A percentile compares a stretch with the other conserved stretches of the same genome.
Evolutionary conservation across 2,329 filamentous ascomycete species (phyloP).

Genomic region (Juglanconis sp.): DNA sequence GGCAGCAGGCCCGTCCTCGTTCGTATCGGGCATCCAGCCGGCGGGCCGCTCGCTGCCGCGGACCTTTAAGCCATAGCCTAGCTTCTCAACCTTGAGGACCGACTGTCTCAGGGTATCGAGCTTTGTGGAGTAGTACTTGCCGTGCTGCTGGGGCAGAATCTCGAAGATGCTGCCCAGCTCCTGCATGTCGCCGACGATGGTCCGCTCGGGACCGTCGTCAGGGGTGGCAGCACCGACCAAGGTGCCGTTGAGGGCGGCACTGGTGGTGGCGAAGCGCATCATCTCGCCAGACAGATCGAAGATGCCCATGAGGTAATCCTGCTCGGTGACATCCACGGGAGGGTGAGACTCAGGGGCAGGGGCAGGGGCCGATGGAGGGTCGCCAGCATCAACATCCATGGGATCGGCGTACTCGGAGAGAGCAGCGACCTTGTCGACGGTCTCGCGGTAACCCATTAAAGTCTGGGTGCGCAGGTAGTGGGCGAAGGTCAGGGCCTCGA

Average conservation of each 20-base stretch:
- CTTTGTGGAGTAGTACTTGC: conserved; percentile 68
- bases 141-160: conserved; percentile 59
- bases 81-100: conserved; percentile 89
- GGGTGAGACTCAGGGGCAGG: conserved; percentile 19
- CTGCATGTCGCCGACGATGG: conserved; percentile 78
- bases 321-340: conserved; percentile 63
- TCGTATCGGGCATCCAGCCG: conserved; percentile 84
- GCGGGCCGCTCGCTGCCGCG: conserved; percentile 84
- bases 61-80: conserved; percentile 84
- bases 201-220: conserved; percentile 35
- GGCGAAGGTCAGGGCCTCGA: conserved; percentile 85
- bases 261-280: conserved; percentile 93
- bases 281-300: conserved; percentile 95
- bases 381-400: conserved; percentile 30
- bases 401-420: conserved; percentile 27
- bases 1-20: conserved; percentile 22
- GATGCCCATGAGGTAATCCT: conserved; percentile 86
- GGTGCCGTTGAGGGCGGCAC: conserved; percentile 70
- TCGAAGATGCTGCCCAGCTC: conserved; percentile 74
- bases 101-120: conserved; percentile 81
- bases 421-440: conserved; percentile 44
- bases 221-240: conserved; percentile 32
- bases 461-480: conserved; percentile 79
- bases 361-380: conserved; percentile 19
- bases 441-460: conserved; percentile 66